Evolutionary conservation across 140 eudicot species (phyloP).

Genomic region (Cichorium intybus): DNA sequence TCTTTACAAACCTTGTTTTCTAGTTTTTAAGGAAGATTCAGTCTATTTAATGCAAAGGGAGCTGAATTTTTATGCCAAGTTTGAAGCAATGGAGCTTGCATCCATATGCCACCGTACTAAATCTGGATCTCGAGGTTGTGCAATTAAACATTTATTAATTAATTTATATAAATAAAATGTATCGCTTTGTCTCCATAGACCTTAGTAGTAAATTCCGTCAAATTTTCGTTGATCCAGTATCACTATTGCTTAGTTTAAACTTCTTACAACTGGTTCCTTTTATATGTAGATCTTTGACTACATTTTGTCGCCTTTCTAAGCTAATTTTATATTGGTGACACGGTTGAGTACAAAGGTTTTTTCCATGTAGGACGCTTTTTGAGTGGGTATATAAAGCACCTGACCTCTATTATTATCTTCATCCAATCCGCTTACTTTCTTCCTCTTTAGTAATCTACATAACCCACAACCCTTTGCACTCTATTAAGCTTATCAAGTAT

Average conservation of each 20-base stretch:
- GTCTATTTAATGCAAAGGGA: neutral
- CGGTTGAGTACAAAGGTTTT: constrained; percentile 26
- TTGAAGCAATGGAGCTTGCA: constrained; percentile 2
- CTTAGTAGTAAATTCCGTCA: no score
- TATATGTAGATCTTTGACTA: no score
- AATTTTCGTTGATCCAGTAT: no score
- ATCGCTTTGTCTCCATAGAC: no score
- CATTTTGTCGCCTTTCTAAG: neutral
- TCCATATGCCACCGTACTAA: neutral
- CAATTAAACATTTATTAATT: constrained; percentile 1
- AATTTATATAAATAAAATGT: no score
- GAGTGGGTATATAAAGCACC: constrained; percentile 15
- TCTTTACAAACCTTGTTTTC: no score
- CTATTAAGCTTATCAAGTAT: neutral
- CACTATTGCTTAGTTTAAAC: no score
- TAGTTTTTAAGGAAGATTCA: neutral
- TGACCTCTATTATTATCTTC: constrained; percentile 6
- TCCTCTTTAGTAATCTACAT: neutral
- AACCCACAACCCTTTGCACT: constrained; percentile 3
- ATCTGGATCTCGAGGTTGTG: constrained; percentile 20
- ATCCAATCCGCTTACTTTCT: neutral
- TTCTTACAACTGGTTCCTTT: no score
- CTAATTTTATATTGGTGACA: constrained; percentile 4
- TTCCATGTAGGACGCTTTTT: neutral
- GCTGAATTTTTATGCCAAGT: neutral